Evolutionary conservation across 352 stramenopile genomes (phyloP), one percentile per base, ranked within the genome.

Genomic region (Aphanomyces invadans): DNA sequence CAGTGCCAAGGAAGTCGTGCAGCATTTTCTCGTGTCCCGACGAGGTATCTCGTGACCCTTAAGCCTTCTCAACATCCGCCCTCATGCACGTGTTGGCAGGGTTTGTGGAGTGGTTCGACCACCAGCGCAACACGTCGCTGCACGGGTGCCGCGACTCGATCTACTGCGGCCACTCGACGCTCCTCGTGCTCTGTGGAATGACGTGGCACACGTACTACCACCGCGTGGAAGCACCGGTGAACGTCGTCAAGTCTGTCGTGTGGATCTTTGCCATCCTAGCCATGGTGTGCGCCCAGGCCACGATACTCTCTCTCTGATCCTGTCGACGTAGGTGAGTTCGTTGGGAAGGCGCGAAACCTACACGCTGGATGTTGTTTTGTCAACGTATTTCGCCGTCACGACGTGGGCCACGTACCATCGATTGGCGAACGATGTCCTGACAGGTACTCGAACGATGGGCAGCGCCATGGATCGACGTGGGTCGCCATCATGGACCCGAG

Each of bases 171-270:
- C 55, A 64, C 28, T 42, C 32, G 12, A 64, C 55, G 32, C 36
- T 64, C 19, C 36, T 64, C 32, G 38, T 64, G 4, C 19, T 64
- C 32, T 64, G 55, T 36, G 55, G 55, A 32, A 64, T 64, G 55
- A 46, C 38, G 4, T 64, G 55, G 55, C 55, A 64, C 39, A 64
- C 55, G 55, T 64, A 64, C 33, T 64, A 64, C 36, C 55, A 64
- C n/a, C 55, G 55, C 3, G 55, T 64, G 17, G 55, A 64, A 38
- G 23, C 32, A 2, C 55, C 55, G 1, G 55, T 64, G 4, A 64
- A 64, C n/a, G 25, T 12, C 17, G 55, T 64, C 33, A 64, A 64
- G 38, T 64, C 55, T 1, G 29, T 64, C 21, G 55, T 64, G n/a
- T 64, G 55, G 55, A 52, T 28, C 11, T 51, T 46, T 29, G 55